A percentile compares a stretch with the other conserved stretches of the same genome.
Conservation (phyloP, 1,284 basidiomycete genomes). For the Chiua sp. region DNA sequence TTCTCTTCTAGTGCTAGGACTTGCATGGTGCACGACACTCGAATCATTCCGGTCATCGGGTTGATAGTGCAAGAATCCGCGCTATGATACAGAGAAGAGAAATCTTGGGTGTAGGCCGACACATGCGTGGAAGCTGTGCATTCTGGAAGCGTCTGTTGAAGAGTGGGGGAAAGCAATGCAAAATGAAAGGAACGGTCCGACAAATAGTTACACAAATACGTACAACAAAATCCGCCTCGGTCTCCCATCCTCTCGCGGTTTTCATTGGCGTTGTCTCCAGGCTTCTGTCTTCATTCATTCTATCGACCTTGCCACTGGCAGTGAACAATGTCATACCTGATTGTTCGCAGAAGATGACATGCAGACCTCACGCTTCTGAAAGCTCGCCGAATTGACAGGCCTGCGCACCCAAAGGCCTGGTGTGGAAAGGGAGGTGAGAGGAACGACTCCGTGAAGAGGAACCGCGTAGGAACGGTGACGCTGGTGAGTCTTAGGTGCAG, state of each 20-base stretch:
- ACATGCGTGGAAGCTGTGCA: conserved; percentile 76
- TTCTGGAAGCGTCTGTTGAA: not conserved
- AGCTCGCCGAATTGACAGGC: no score
- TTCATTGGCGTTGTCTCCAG: conserved; percentile 44
- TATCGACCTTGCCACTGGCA: conserved; percentile 8
- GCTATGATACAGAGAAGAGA: conserved; percentile 52
- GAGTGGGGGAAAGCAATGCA: not conserved
- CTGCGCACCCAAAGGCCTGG: no score
- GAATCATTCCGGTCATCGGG: conserved; percentile 50
- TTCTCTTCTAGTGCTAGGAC: conserved; percentile 35
- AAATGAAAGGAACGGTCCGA: not conserved
- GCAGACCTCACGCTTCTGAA: conserved; percentile 36
- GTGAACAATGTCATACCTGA: conserved; percentile 50
- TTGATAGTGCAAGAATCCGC: conserved; percentile 55
- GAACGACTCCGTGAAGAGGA: no score
- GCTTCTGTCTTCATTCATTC: not conserved
- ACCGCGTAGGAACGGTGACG: no score
- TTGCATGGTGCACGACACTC: conserved; percentile 67
- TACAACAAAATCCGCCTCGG: conserved; percentile 69
- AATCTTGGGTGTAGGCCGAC: conserved; percentile 71
- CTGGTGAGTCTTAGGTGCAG: no score
- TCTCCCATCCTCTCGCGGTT: conserved; percentile 62
- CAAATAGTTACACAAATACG: not conserved
- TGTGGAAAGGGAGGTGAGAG: no score
- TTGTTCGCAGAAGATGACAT: conserved; percentile 59